Percentiles rank a stretch among this genome's conserved stretches.
phyloP scores from a whole-genome alignment of 2,329 filamentous ascomycete species.

The Alternaria gansuensis region DNA sequence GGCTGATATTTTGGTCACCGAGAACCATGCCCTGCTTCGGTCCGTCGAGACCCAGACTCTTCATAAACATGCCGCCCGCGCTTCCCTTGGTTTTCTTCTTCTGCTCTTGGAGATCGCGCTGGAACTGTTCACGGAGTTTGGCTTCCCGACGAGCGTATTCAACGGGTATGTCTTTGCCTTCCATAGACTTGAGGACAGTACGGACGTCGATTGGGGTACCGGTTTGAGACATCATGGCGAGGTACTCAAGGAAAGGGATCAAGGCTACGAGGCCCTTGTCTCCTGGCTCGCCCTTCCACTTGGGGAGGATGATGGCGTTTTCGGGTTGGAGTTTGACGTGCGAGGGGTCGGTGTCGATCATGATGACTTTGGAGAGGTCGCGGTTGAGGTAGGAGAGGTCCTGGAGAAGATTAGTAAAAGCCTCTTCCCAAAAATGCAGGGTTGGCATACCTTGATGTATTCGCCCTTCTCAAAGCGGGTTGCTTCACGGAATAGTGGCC shows the following conservation, averaged over 20 bases:
- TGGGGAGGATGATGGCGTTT: conserved; percentile 89
- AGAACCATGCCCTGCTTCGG: conserved; percentile 65
- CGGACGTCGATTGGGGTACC: conserved; percentile 82
- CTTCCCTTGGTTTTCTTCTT: conserved; percentile 68
- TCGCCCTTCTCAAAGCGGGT: conserved; percentile 96
- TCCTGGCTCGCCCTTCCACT: conserved; percentile 84
- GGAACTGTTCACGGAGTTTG: conserved; percentile 82
- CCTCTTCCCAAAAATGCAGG: neutral
- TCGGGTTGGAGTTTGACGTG: conserved; percentile 93
- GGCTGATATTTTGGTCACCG: conserved; percentile 66
- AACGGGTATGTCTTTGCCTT: conserved; percentile 85
- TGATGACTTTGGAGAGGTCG: conserved; percentile 91
- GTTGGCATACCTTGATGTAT: conserved; percentile 81
- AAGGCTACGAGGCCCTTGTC: conserved; percentile 88
- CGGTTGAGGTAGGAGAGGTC: conserved; percentile 98
- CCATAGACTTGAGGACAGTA: conserved; percentile 84
- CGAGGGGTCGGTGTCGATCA: conserved; percentile 84
- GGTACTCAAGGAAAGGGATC: conserved; percentile 97
- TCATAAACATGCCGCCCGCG: conserved; percentile 74
- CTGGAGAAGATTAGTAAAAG: conserved; percentile 56
- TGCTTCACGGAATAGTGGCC: conserved; percentile 94
- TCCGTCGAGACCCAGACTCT: conserved; percentile 77
- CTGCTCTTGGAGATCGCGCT: conserved; percentile 77
- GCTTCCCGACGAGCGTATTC: conserved; percentile 92
- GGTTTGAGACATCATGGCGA: conserved; percentile 77